Evolutionary conservation across 2,329 filamentous ascomycete species (phyloP), one percentile per base, ranked within the genome.

Genomic region (Magnaporthiopsis rhizophila): DNA sequence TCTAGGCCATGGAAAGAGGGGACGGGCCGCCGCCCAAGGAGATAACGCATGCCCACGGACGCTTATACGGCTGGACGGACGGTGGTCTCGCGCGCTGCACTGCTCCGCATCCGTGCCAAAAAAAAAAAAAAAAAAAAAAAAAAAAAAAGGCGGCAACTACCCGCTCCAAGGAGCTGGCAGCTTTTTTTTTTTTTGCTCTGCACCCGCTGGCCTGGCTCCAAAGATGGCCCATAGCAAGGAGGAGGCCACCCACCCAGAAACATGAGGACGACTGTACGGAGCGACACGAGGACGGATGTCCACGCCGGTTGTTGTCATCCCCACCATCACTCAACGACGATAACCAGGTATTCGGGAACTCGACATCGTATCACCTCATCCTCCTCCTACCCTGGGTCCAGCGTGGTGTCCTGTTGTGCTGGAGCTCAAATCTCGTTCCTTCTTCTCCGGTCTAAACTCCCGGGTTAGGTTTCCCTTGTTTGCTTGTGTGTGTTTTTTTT

Each of bases 311-410:
- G 21, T 60, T 60, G 21, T 60, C 21, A 60, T 34, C 36, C 45
- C n/a, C n/a, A 53, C 45, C 45, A 53, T 53, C 45, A 2, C 9
- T 53, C 45, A 58, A n/a, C 32, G 58, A 60, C 58, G 58, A 60
- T 32, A 32, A 60, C 58, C 58, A 38, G 58, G 58, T 60, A 60
- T 60, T 60, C 58, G 58, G 58, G 58, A 36, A 36, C 58, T 30
- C 58, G 28, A 38, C 28, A 60, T 15, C 32, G 45, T 53, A 53
- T 53, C 45, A 53, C 45, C 45, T 24, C 45, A 53, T n/a, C 45
- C 9, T 24, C 45, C 3, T 53, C 45, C 9, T n/a, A 21, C 45
- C n/a, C n/a, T 9, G n/a, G 45, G 45, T 26, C 21, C n/a, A 2
- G 45, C 21, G 9, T n/a, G 18, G 6, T 24, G 45, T n/a, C 21